Evolutionary conservation across 306 rosid species (phyloP), one percentile per base, ranked within the genome.

Genomic region (Adenanthera pavonina): DNA sequence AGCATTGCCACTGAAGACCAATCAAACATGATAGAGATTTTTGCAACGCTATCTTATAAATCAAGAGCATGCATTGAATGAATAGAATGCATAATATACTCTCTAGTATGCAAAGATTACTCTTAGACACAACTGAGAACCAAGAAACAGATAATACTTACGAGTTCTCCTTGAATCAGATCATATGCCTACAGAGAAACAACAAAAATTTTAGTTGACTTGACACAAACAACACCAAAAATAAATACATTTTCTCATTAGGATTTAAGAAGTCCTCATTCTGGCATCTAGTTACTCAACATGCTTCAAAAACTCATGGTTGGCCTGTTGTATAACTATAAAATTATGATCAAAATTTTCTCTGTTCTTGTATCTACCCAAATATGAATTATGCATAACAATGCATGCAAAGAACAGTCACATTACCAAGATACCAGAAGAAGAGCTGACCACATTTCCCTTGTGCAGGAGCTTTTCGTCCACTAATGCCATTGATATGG

Each of bases 91-190:
- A 57, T 61, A 14, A 69, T 40, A 46, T 70, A 78, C 34, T 64
- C 69, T 51, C 11, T 66, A 35, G 62, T 57, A 72, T 46, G 62
- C 66, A 72, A 59, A 25, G 72, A 66, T 19, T 56, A 46, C 10
- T 73, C 41, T 3, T 9, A 72, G 19, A 81, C 40, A 54, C 19
- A 54, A 80, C 19, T 16, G 48, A 85, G 76, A 75, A 53, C 51
- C 77, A 47, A 40, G 57, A 64, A 68, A 62, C 69, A 72, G 44
- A 77, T 10, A 81, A 72, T 74, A 85, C 98, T 90, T 87, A 95
- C 99, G 48, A 90, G 95, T 78, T 84, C 94, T 78, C 98, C 99
- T 89, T 95, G 99, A 89, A 95, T 84, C 75, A 95, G 89, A 59
- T 95, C 97, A 85, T 88, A 92, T 19, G 92, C 97, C 99, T 93